Evolutionary conservation across 1,284 basidiomycete genomes (phyloP), one percentile per base, ranked within the genome.

Genomic region (Lentinula novae-zelandiae): DNA sequence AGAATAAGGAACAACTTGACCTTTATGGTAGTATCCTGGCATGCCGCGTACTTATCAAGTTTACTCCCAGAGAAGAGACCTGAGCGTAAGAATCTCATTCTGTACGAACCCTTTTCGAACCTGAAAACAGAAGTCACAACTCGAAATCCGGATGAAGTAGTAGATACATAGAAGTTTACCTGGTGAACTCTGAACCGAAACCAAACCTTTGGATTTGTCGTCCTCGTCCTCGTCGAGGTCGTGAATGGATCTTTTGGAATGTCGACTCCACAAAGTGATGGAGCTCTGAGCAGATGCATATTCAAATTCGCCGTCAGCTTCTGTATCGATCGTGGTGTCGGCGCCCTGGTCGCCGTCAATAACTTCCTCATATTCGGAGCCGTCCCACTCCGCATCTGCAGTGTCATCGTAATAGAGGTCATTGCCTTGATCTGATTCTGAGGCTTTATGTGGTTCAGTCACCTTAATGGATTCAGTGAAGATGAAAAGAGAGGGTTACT

Each of bases 211-310:
- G 17, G 70, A 68, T 22, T 73, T 72, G 39, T 75, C 76, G 39
- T 73, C 72, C 2, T 82, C 83, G 36, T 80, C 77, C 39, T 73
- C 72, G 1, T 82, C 83, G 40, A 80, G 69, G 61, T 83, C 81
- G 20, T 80, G 78, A 57, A 79, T 75, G 40, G 73, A 74, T 62
- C 84, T 72, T 69, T 85, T 85, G 22, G 75, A 74, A 27, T 74
- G 70, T 61, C 71, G 79, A 64, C 80, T 84, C 20, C 81, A 79
- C 33, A 82, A 70, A 5, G 80, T 82, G 34, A 69, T 64, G 27
- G 80, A 79, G 40, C 77, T 77, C 59, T 76, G 64, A 40, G 74
- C 75, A 3, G 76, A 75, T 33, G 64, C 62, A 15, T 70, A 66
- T 38, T 73, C 73, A 52, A 72, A 66, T 20, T 71, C 73, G 42